Base-by-base conservation (phyloP, 108 stramenopile species). In the Nitzschia sp. region DNA sequence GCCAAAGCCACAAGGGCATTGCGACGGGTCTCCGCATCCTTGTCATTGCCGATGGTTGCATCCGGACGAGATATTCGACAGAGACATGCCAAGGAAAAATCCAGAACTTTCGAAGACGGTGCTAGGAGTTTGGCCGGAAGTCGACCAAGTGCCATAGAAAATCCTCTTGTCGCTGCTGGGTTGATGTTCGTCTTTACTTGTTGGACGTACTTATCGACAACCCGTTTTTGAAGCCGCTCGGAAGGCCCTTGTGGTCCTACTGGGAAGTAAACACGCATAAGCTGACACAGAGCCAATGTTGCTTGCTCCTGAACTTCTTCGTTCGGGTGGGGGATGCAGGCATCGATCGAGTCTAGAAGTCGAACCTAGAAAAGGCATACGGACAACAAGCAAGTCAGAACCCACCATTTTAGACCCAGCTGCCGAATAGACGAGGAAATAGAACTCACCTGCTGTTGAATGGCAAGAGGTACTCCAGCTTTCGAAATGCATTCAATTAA, bases 21-120 rank as follows among this genome's bases (percentile, higher is more conserved):
- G 29, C 97, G 70, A 32, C 98, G 79, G 5, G 99, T 98, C 76
- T 98, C 98, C 21, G 98, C 98, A 64, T 99, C 99, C 30, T 87
- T 83, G 56, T 93, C 89, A 45, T 70, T 75, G 6, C 91, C 94
- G 45, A 94, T 92, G 29, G 66, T 65, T 26, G 76, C 74, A 57
- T 80, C 78, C 35, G 69, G 86, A 46, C 64, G 76, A n/a, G 93
- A 68, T 19, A 81, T 74, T 18, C 68, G 31, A 54, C 79, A 79
- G 15, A 97, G 74, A 58, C 77, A 80, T 8, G 70, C 35, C 26
- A 97, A 38, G 8, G 87, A 70, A 17, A 65, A 59, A 63, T 83
- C 80, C 4, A 97, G 64, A 27, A 90, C 84, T 17, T 59, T 26
- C 21, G 51, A 42, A 27, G 74, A 80, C 33, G 91, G 91, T 21